Evolutionary conservation across 345 rosid genomes (phyloP).

Genomic region (Eucalyptus regnans): DNA sequence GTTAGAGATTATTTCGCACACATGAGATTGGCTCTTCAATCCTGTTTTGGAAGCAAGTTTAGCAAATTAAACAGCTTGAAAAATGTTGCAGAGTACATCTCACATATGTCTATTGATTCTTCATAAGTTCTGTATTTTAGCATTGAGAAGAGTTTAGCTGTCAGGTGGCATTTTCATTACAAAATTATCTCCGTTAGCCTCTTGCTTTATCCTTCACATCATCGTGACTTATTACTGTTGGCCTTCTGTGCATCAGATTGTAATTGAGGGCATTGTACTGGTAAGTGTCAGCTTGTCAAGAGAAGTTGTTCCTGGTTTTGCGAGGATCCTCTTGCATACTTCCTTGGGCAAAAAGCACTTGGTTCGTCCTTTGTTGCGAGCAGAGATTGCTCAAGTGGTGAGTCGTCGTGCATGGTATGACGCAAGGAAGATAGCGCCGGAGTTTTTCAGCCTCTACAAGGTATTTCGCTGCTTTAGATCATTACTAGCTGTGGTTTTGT

Average conservation of each 20-base stretch:
- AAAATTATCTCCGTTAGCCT: not conserved
- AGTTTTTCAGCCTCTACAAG: constrained; percentile 80
- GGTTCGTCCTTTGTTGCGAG: constrained; percentile 74
- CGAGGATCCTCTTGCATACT: constrained; percentile 78
- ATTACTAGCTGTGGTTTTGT: not conserved
- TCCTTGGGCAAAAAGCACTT: constrained; percentile 93
- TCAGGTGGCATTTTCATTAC: not conserved
- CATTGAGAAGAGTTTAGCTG: not conserved
- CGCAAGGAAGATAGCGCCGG: constrained; percentile 67
- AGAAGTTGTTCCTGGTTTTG: constrained; percentile 90
- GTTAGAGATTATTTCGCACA: not conserved
- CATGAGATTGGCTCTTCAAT: not conserved
- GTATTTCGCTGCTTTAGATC: constrained; percentile 7
- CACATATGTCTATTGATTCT: not conserved
- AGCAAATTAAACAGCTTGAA: not conserved
- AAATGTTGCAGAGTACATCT: not conserved
- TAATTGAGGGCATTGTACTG: constrained; percentile 58
- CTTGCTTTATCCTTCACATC: not conserved
- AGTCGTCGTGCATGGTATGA: constrained; percentile 95
- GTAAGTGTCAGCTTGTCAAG: constrained; percentile 77
- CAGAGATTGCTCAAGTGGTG: constrained; percentile 91
- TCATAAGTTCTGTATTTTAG: not conserved
- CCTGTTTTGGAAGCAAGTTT: not conserved
- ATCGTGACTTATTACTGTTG: not conserved
- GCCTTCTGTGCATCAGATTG: constrained; percentile 24